Base-by-base conservation (phyloP, 108 stramenopile genomes). In the Fragilaria crotonensis region DNA sequence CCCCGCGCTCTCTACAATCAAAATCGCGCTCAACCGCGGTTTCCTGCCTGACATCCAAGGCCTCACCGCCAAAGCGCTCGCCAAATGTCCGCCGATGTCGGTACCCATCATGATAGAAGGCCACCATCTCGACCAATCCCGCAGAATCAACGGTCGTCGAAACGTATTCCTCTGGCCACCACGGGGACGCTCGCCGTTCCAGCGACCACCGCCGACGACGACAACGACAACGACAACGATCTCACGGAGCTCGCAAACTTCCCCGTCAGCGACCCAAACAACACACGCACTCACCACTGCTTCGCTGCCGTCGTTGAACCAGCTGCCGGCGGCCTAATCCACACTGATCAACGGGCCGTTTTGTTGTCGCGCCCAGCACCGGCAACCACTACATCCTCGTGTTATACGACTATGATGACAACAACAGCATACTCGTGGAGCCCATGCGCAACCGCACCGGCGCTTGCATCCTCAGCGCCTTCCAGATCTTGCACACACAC, bases 381-480 rank as follows among this genome's bases (percentile, higher is more conserved):
- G 76, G 76, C 0, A 63, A 79, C 54, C 45, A 72, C 26, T 72
- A 80, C 57, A 32, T 72, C 0, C 52, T 79, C 50, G 49, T 77
- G 2, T 20, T 76, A 0, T 65, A 73, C n/a, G 58, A 75, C 31
- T 51, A 71, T 45, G n/a, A n/a, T n/a, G 76, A 81, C 52, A 52
- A 50, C 52, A 77, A 81, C 50, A 47, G 36, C 58, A 77, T 81
- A 22, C 30, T 62, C 30, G 48, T 23, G 4, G 60, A 67, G 58
- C 69, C 65, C 21, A 57, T 54, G 4, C 52, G 19, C 21, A 63
- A 17, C 5, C 52, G 62, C 32, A 7, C 3, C 30, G 55, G 5
- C 4, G 7, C 31, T 2, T 3, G 26, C 26, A 55, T 63, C 21
- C 31, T 58, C 2, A 18, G n/a, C 21, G 67, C 67, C 36, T 68